Evolutionary conservation across 2,329 filamentous ascomycete genomes (phyloP).

Genomic region (Nothophaeocryptopus gaeumannii): DNA sequence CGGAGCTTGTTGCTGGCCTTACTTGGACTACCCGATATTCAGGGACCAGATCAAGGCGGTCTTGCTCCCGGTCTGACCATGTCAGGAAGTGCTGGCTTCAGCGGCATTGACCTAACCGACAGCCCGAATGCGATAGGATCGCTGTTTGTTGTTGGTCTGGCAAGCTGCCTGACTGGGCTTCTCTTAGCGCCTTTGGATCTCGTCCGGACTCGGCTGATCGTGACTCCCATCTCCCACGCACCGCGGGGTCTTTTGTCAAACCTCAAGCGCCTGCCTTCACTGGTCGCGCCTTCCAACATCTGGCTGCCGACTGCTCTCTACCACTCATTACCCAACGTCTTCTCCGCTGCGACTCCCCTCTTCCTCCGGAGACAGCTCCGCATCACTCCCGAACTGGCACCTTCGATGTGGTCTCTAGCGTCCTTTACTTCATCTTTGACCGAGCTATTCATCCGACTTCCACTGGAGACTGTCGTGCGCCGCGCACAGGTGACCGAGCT

Average conservation of each 20-base stretch:
- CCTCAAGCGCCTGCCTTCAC: constrained; percentile 72
- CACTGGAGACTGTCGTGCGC: constrained; percentile 85
- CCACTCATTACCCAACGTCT: constrained; percentile 78
- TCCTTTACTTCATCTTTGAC: constrained; percentile 77
- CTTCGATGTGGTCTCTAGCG: constrained; percentile 75
- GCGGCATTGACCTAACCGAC: constrained; percentile 72
- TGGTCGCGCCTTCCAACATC: constrained; percentile 62
- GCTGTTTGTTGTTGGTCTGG: constrained; percentile 67
- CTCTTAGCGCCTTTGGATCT: constrained; percentile 85
- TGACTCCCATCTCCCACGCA: constrained; percentile 68
- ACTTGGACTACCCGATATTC: constrained; percentile 83
- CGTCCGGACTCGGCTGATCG: constrained; percentile 79
- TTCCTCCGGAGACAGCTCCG: constrained; percentile 80
- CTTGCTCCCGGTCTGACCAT: constrained; percentile 53
- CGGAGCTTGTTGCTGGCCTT: constrained; percentile 86
- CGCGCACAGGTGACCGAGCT: constrained; percentile 68
- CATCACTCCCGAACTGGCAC: constrained; percentile 77
- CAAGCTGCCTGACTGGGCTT: constrained; percentile 69
- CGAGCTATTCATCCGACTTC: constrained; percentile 82
- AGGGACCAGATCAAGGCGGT: constrained; percentile 71
- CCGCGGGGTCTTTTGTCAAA: constrained; percentile 76
- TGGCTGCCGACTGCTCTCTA: constrained; percentile 82
- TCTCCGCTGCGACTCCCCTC: constrained; percentile 79
- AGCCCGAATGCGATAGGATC: constrained; percentile 80
- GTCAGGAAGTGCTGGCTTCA: constrained; percentile 35